Evolutionary conservation across 805 yeast genomes (phyloP).

Genomic region (Schizosaccharomyces pombe): DNA sequence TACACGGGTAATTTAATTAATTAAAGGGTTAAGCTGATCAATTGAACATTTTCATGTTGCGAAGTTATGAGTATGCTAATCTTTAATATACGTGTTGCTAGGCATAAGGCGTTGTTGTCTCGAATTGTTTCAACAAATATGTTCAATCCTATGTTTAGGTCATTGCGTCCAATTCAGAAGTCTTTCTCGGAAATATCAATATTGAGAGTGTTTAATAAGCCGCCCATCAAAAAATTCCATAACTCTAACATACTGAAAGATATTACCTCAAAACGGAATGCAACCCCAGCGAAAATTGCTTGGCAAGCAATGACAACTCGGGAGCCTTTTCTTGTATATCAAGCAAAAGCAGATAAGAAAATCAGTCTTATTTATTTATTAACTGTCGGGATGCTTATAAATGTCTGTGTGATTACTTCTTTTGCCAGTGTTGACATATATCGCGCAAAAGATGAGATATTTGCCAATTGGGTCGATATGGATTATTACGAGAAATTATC

Average conservation of each 20-base stretch:
- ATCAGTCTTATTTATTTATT: neutral
- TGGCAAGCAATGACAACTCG: neutral
- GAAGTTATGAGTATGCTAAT: no score
- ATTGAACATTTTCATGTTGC: no score
- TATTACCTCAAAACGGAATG: neutral
- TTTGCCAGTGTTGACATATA: neutral
- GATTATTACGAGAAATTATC: neutral
- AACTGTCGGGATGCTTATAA: neutral
- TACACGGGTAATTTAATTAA: no score
- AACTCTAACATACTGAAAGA: neutral
- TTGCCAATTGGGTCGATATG: neutral
- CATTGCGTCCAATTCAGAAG: no score
- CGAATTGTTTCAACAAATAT: no score
- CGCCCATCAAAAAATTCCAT: neutral
- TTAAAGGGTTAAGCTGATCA: no score
- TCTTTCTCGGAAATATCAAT: no score
- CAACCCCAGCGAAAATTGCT: neutral
- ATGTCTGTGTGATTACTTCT: neutral
- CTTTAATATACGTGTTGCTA: no score
- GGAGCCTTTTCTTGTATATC: neutral
- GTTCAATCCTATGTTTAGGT: no score
- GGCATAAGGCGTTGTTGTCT: no score
- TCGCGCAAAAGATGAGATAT: neutral
- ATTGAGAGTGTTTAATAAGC: no score
- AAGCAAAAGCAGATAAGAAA: neutral